Evolutionary conservation across 116 monocot species (phyloP), one percentile per base, ranked within the genome.

Genomic region (Iris pallida): DNA sequence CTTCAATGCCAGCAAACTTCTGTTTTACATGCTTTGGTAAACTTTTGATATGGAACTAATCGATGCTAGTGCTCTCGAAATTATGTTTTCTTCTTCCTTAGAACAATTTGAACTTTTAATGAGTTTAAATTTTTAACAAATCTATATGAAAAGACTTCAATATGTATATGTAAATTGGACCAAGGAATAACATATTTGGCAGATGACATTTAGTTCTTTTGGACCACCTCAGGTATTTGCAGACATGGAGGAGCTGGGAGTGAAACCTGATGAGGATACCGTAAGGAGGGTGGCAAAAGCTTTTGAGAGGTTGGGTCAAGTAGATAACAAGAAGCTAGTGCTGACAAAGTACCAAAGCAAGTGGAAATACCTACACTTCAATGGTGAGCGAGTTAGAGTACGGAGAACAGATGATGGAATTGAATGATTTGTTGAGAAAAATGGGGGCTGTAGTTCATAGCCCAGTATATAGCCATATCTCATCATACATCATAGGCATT

Each of bases 171-270:
- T 6, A 20, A 20, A 30, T 0, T 20, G 58, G 58, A 20, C 30
- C 30, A 30, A 30, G 30, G 30, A 30, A 30, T 30, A 30, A 30
- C 30, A 30, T 30, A 30, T 30, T 30, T 30, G 30, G 30, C 0
- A 30, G 30, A 30, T 41, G 11, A 59, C 6, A 1, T 20, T 55
- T 43, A 41, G 5, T 60, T 20, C 20, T 69, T 64, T 47, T 57
- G 53, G 43, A 64, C 49, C 53, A 69, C 73, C 45, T 42, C 74
- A 94, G 95, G 78, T 93, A 30, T 99, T 93, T 82, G 82, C 82
- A 55, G 98, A 99, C 75, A 93, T 98, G 98, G 98, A 99, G 67
- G 98, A 99, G 61, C 62, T 93, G 20, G 85, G 86, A 15, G 86
- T 99, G 55, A 83, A 80, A 71, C 98, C 93, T 18, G 93, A 99